phyloP scores from a whole-genome alignment of 2,329 filamentous ascomycete species.

The Colletotrichum incanum region DNA sequence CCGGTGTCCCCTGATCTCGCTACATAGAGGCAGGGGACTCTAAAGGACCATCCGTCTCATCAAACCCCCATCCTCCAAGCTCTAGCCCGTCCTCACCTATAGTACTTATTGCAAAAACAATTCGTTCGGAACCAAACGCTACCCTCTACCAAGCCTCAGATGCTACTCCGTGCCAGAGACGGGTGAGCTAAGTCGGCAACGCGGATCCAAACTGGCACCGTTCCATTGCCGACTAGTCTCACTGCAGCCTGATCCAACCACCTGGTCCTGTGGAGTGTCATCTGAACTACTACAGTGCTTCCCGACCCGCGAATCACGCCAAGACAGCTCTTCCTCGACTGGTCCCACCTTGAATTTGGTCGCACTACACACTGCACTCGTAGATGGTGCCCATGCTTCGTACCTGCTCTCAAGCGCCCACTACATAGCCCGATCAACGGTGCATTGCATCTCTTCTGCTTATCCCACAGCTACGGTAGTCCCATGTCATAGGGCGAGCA shows the following conservation, averaged over 20 bases:
- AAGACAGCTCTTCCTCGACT: conserved; percentile 7
- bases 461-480: conserved; percentile 8
- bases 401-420: conserved; percentile 6
- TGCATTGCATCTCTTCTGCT: conserved; percentile 33
- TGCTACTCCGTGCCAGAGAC: neutral
- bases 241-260: conserved; percentile 36
- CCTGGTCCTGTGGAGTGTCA: conserved; percentile 29
- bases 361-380: conserved; percentile 12
- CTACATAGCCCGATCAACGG: conserved; percentile 37
- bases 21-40: neutral
- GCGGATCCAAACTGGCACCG: conserved; percentile 1
- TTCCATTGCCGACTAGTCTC: conserved; percentile 4
- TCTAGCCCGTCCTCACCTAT: too few species aligned
- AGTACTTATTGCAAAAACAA: too few species aligned
- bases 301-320: conserved; percentile 29
- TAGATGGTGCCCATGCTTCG: conserved; percentile 5
- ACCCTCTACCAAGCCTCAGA: neutral
- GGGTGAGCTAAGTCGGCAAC: neutral
- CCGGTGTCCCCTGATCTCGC: neutral
- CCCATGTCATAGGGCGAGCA: conserved; percentile 19
- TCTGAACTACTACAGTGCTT: conserved; percentile 27
- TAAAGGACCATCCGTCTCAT: neutral
- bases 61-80: neutral
- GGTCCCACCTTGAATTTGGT: conserved; percentile 18
- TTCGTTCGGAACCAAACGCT: neutral